A percentile compares a stretch with the other conserved stretches of the same genome.
Evolutionary conservation across 2,329 filamentous ascomycete species (phyloP).

Genomic region (Calonectria ilicicola): DNA sequence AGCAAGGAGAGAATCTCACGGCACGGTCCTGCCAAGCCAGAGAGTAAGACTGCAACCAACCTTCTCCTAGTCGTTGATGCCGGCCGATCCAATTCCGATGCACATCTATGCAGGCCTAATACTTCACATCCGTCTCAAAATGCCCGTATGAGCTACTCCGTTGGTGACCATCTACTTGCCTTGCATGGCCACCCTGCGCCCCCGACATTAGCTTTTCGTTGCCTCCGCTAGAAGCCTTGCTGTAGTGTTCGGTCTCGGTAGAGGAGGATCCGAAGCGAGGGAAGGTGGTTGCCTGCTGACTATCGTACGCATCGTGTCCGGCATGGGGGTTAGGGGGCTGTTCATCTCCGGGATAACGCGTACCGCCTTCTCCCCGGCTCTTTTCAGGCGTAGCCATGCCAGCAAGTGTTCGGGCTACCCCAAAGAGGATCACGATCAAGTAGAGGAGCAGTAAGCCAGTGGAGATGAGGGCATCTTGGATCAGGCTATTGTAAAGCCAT

Average conservation of each 20-base stretch:
- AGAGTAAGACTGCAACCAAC: slow-evolving; percentile 35
- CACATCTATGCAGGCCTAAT: slow-evolving; percentile 31
- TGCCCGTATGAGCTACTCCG: slow-evolving; percentile 51
- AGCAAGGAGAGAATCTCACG: slow-evolving; percentile 38
- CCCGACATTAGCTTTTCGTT: slow-evolving; percentile 47
- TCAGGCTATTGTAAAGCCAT: slow-evolving; percentile 75
- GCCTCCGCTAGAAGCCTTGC: slow-evolving; percentile 24
- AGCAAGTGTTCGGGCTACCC: slow-evolving; percentile 73
- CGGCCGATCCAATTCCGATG: background rate
- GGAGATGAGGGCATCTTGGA: slow-evolving; percentile 85
- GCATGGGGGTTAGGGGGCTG: slow-evolving; percentile 43
- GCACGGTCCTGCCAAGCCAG: slow-evolving; percentile 43
- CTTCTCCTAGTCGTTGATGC: background rate
- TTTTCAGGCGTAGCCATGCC: slow-evolving; percentile 72
- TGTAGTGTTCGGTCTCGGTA: slow-evolving; percentile 34
- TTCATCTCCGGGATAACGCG: slow-evolving; percentile 49
- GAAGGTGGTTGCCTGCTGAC: slow-evolving; percentile 37
- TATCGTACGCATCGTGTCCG: slow-evolving; percentile 34
- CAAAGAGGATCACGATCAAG: slow-evolving; percentile 80
- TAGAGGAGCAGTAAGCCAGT: slow-evolving; percentile 80
- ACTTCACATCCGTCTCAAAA: slow-evolving; percentile 44
- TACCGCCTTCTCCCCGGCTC: slow-evolving; percentile 65
- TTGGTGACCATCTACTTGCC: slow-evolving; percentile 45
- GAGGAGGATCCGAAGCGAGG: slow-evolving; percentile 43
- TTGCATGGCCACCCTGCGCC: slow-evolving; percentile 36